Conservation (phyloP, 2,329 filamentous ascomycete genomes). For the Epichloe coenophiala region DNA sequence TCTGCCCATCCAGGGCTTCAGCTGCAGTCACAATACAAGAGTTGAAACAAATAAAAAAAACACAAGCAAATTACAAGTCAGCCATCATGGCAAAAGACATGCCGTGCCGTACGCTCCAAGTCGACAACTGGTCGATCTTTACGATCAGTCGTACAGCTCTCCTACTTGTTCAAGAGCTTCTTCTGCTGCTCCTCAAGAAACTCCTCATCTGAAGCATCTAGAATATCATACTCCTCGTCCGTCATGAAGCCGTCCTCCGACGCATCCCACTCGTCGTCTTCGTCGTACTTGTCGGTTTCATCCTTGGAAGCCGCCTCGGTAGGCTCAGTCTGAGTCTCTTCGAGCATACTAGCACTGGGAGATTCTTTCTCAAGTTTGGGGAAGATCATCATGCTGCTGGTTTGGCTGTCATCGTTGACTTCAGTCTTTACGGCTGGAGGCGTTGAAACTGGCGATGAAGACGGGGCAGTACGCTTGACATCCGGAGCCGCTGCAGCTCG, state of each 20-base stretch:
- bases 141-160: background rate
- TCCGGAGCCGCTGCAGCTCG: conserved; percentile 21
- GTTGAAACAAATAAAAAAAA: background rate
- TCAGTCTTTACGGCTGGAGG: conserved; percentile 14
- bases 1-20: background rate
- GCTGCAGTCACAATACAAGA: background rate
- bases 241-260: conserved; percentile 73
- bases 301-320: conserved; percentile 41
- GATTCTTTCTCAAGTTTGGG: conserved; percentile 93
- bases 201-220: conserved; percentile 90
- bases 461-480: conserved; percentile 13
- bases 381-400: conserved; percentile 76
- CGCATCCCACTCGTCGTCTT: conserved; percentile 49
- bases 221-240: conserved; percentile 95
- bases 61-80: background rate
- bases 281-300: conserved; percentile 24
- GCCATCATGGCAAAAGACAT: conserved; percentile 6
- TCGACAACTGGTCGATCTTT: background rate
- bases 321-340: conserved; percentile 40
- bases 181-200: conserved; percentile 44
- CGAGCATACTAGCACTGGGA: conserved; percentile 64
- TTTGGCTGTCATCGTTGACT: conserved; percentile 10
- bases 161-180: conserved; percentile 25
- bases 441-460: background rate
- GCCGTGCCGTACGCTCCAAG: background rate